A percentile compares a stretch with the other conserved stretches of the same genome.
Evolutionary conservation across 495 filamentous ascomycete species (phyloP).

Genomic region (Durotheca rogersii): DNA sequence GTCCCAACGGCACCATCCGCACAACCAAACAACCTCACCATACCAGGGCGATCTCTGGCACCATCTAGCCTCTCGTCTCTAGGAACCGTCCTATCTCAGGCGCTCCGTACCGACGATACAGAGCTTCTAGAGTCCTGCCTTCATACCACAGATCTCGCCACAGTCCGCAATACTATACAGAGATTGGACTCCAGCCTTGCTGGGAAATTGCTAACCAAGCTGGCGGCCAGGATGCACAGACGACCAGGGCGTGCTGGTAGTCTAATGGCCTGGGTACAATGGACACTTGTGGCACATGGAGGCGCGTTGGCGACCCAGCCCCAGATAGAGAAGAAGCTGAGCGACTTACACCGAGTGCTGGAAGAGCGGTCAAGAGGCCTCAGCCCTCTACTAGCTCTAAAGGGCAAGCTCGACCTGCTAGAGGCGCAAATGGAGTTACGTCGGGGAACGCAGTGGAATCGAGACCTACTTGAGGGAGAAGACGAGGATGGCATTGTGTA

Average conservation of each 20-base stretch:
- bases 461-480: conserved; percentile 54
- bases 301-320: conserved; percentile 84
- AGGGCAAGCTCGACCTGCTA: conserved; percentile 90
- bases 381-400: conserved; percentile 79
- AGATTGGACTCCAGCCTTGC: conserved; percentile 83
- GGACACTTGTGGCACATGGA: conserved; percentile 92
- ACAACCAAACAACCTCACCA: conserved; percentile 35
- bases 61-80: conserved; percentile 78
- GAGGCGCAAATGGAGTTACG: conserved; percentile 82
- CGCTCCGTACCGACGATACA: conserved; percentile 85
- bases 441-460: conserved; percentile 51
- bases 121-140: conserved; percentile 90
- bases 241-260: conserved; percentile 84
- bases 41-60: conserved; percentile 42
- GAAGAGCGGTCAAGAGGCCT: conserved; percentile 80
- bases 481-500: conserved; percentile 82
- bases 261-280: conserved; percentile 95
- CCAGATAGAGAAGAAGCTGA: conserved; percentile 71
- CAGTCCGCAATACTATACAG: conserved; percentile 84
- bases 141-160: conserved; percentile 67
- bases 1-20: conserved; percentile 62
- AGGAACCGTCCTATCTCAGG: conserved; percentile 85
- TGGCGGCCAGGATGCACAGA: conserved; percentile 84
- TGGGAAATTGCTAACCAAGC: conserved; percentile 70
- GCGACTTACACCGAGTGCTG: conserved; percentile 76